Evolutionary conservation across 805 yeast genomes (phyloP).

Genomic region (Cyberlindnera amylophila): DNA sequence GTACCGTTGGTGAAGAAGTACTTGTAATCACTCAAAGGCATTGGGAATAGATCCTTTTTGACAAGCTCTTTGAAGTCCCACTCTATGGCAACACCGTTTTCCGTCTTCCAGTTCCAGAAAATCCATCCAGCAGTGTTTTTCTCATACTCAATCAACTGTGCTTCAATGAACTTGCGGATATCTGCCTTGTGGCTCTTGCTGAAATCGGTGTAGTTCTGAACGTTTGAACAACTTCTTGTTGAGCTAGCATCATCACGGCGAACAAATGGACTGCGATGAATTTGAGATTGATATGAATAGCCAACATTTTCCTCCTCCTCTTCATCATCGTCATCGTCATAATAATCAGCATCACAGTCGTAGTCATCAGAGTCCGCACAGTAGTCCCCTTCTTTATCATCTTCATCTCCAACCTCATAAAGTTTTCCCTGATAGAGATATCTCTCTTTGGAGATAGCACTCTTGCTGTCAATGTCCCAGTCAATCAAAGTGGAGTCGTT

Average conservation of each 20-base stretch:
- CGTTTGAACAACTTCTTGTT: conserved; percentile 34
- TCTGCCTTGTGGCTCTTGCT: conserved; percentile 36
- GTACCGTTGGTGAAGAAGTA: conserved; percentile 31
- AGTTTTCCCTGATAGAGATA: not conserved
- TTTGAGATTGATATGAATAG: too few relatives aligned
- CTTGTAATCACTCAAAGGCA: conserved; percentile 55
- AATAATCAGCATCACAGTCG: not conserved
- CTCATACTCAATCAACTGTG: conserved; percentile 52
- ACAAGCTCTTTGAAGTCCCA: conserved; percentile 61
- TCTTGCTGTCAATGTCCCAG: conserved; percentile 1
- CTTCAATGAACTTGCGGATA: conserved; percentile 54
- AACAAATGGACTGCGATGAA: not conserved
- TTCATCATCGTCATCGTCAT: not conserved
- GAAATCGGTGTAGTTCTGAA: conserved; percentile 40
- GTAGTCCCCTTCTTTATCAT: conserved; percentile 1
- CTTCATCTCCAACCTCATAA: not conserved
- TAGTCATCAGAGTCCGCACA: not conserved
- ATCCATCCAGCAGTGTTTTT: conserved; percentile 54
- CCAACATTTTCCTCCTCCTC: too few relatives aligned
- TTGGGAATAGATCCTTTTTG: conserved; percentile 52
- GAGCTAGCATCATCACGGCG: conserved; percentile 2
- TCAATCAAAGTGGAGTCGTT: conserved; percentile 1
- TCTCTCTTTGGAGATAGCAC: not conserved
- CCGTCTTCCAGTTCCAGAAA: conserved; percentile 72
- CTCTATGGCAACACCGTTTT: conserved; percentile 45